Percentiles rank a stretch among this genome's conserved stretches.
Evolutionary conservation across 2,329 filamentous ascomycete species (phyloP).

Genomic region (Helotiales sp.): DNA sequence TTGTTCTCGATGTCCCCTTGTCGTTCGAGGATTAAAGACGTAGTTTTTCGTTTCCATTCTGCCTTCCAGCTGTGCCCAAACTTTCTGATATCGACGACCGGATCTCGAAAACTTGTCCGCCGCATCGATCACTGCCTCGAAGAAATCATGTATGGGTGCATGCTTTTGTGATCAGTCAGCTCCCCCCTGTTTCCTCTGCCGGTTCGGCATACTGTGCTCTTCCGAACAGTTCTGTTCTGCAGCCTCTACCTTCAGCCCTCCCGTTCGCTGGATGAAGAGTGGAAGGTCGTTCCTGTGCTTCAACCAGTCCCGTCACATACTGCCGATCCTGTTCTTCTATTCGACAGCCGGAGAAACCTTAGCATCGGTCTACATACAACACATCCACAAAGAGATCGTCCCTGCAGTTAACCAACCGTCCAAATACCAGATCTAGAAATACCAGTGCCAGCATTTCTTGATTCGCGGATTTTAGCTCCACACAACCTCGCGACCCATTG

Average conservation of each 20-base stretch:
- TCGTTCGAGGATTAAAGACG: constrained; percentile 10
- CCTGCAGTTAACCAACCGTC: constrained; percentile 35
- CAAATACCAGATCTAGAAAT: constrained; percentile 34
- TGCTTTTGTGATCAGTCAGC: constrained; percentile 31
- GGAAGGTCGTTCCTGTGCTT: constrained; percentile 24
- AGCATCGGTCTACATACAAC: constrained; percentile 29
- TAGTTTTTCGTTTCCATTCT: constrained; percentile 11
- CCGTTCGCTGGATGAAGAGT: constrained; percentile 32
- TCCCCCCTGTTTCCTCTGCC: constrained; percentile 21
- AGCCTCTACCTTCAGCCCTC: constrained; percentile 19
- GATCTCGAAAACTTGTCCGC: constrained; percentile 21
- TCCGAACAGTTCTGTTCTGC: constrained; percentile 18
- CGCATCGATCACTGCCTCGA: constrained; percentile 20
- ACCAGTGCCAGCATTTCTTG: constrained; percentile 36
- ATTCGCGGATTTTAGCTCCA: constrained; percentile 37
- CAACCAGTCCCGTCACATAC: constrained; percentile 25
- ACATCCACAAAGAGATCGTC: constrained; percentile 35
- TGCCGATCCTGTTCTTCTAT: constrained; percentile 32
- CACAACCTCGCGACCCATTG: constrained; percentile 28
- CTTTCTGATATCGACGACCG: constrained; percentile 28
- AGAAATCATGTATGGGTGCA: constrained; percentile 32
- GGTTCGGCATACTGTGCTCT: constrained; percentile 25
- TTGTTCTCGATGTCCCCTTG: constrained; percentile 17
- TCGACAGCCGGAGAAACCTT: constrained; percentile 30
- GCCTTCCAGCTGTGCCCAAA: constrained; percentile 17